Percentiles rank a stretch among this genome's conserved stretches.
phyloP scores from a whole-genome alignment of 306 rosid species.

The Ormosia emarginata region DNA sequence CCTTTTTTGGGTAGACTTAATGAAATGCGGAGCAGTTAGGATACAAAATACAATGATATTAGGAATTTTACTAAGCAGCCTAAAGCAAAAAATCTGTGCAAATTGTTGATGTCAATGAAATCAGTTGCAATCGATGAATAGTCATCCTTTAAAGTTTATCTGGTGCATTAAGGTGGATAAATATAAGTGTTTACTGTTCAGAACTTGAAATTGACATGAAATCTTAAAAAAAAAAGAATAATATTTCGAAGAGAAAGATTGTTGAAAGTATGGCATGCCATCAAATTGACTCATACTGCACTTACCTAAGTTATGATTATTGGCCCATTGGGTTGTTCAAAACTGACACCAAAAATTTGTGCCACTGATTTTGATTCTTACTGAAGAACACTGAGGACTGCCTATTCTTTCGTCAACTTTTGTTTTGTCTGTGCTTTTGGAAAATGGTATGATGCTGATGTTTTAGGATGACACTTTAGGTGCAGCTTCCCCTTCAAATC shows the following conservation, averaged over 20 bases:
- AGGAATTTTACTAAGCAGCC: neutral
- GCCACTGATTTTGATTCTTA: neutral
- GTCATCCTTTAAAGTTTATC: neutral
- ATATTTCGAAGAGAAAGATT: neutral
- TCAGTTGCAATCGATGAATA: neutral
- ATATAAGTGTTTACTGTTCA: neutral
- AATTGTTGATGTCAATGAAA: neutral
- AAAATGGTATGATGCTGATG: constrained; percentile 6
- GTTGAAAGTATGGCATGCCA: neutral
- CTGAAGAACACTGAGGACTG: neutral
- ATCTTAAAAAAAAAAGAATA: neutral
- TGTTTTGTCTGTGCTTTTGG: constrained; percentile 5
- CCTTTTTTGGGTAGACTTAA: neutral
- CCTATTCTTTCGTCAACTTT: neutral
- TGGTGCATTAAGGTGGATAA: constrained; percentile 14
- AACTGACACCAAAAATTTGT: neutral
- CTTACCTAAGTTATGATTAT: neutral
- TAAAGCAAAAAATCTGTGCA: neutral
- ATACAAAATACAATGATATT: neutral
- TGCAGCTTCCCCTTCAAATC: neutral
- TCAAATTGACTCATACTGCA: neutral
- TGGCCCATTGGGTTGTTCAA: neutral
- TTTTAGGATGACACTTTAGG: constrained; percentile 6
- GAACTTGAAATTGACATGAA: constrained; percentile 16
- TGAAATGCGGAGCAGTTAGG: neutral